A percentile compares a stretch with the other conserved stretches of the same genome.
These are phyloP conservation scores for Zalaria obscura DNA, from an alignment of 2,329 filamentous ascomycete genomes.

Conservation along the genomic window DNA sequence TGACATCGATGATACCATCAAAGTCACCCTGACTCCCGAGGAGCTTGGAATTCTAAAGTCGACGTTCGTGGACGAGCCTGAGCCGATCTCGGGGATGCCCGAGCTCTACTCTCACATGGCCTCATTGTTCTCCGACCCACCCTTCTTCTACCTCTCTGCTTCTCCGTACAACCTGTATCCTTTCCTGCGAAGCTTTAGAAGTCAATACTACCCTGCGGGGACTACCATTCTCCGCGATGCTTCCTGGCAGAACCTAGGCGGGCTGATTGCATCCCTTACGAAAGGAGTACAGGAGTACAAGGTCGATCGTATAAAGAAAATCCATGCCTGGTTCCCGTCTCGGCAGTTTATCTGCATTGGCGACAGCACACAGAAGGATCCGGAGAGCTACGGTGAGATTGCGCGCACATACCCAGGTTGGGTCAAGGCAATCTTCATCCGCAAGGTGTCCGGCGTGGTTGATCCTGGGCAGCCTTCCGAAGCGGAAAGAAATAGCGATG, in stretches of 20 bases:
- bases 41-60: constrained; percentile 67
- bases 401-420: constrained; percentile 56
- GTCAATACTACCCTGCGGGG: constrained; percentile 57
- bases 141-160: constrained; percentile 88
- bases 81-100: constrained; percentile 67
- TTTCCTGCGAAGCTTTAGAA: constrained; percentile 64
- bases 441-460: constrained; percentile 54
- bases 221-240: constrained; percentile 75
- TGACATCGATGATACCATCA: constrained; percentile 93
- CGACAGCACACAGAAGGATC: constrained; percentile 83
- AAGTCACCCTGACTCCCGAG: constrained; percentile 70
- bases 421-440: constrained; percentile 73
- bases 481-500: constrained; percentile 51
- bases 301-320: constrained; percentile 60
- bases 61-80: constrained; percentile 67
- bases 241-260: constrained; percentile 71
- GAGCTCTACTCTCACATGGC: constrained; percentile 61
- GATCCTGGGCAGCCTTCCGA: constrained; percentile 54
- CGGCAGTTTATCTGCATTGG: constrained; percentile 73
- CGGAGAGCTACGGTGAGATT: constrained; percentile 76
- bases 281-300: constrained; percentile 79
- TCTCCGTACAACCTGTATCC: constrained; percentile 92
- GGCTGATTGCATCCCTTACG: constrained; percentile 66
- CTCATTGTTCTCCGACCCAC: constrained; percentile 40
- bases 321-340: constrained; percentile 64